Percentiles rank a stretch among this genome's conserved stretches.
phyloP scores from a whole-genome alignment of 2,329 filamentous ascomycete species.

The Lecanicillium sp. region DNA sequence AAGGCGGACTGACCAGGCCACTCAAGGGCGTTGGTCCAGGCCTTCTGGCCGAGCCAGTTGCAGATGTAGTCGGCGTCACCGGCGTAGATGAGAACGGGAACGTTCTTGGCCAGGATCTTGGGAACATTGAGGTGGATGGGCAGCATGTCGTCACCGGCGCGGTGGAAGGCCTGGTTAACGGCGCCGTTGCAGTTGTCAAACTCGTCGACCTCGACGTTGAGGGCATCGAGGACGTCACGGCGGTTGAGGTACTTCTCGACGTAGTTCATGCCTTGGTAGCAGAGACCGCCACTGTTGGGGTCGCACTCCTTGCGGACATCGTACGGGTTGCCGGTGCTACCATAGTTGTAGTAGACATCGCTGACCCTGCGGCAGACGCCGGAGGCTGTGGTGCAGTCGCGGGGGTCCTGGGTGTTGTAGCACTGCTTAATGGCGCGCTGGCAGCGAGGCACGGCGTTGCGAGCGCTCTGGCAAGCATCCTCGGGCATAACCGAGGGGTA shows the following conservation, averaged over 20 bases:
- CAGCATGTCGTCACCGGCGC: slow-evolving; percentile 98
- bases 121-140: slow-evolving; percentile 91
- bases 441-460: slow-evolving; percentile 85
- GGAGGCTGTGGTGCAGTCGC: slow-evolving; percentile 86
- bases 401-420: slow-evolving; percentile 86
- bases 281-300: slow-evolving; percentile 68
- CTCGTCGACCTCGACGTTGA: slow-evolving; percentile 80
- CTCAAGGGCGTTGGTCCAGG: slow-evolving; percentile 89
- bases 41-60: slow-evolving; percentile 98
- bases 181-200: slow-evolving; percentile 98
- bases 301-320: slow-evolving; percentile 89
- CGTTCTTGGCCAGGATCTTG: slow-evolving; percentile 69
- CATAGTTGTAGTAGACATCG: slow-evolving; percentile 3
- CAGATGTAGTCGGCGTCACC: slow-evolving; percentile 85
- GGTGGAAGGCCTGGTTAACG: slow-evolving; percentile 97
- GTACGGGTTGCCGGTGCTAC: slow-evolving; percentile 55
- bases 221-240: slow-evolving; percentile 72
- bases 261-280: slow-evolving; percentile 86
- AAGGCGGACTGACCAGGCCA: slow-evolving; percentile 84
- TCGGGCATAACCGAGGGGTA: slow-evolving; percentile 80
- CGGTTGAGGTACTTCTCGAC: slow-evolving; percentile 86
- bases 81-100: slow-evolving; percentile 91
- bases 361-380: slow-evolving; percentile 80
- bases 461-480: slow-evolving; percentile 78
- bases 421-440: slow-evolving; percentile 81